Evolutionary conservation across 148 eudicot species (phyloP).

Genomic region (Cornus florida): DNA sequence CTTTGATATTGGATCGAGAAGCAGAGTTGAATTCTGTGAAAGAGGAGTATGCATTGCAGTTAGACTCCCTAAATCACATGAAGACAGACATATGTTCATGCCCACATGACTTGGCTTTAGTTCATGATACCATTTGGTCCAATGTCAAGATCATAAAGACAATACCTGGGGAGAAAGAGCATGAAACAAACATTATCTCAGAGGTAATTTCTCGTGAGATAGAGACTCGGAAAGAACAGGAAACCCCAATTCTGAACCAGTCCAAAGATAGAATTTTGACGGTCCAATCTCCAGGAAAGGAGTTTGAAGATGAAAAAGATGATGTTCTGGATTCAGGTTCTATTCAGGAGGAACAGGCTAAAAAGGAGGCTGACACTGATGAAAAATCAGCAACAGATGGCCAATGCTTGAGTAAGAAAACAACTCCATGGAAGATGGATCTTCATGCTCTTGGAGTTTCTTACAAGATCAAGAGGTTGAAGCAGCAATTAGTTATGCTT

Average conservation of each 20-base stretch:
- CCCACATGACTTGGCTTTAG: conserved; percentile 23
- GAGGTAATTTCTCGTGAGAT: conserved; percentile 19
- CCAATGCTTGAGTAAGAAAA: conserved; percentile 28
- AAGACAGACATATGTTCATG: conserved; percentile 30
- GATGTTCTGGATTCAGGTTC: conserved; percentile 23
- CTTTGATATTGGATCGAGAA: conserved; percentile 55
- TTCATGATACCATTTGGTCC: conserved; percentile 55
- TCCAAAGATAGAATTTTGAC: conserved; percentile 43
- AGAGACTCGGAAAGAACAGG: conserved; percentile 26
- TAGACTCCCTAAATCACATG: conserved; percentile 29
- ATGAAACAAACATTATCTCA: conserved; percentile 27
- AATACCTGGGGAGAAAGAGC: conserved; percentile 43
- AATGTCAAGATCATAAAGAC: conserved; percentile 56
- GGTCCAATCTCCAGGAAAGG: conserved; percentile 42
- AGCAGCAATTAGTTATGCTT: conserved; percentile 79
- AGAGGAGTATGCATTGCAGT: conserved; percentile 41
- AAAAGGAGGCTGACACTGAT: conserved; percentile 22
- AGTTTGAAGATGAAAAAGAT: conserved; percentile 45
- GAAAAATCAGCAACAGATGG: conserved; percentile 29
- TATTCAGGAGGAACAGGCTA: conserved; percentile 20
- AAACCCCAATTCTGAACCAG: conserved; percentile 17
- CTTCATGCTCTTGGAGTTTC: conserved; percentile 83
- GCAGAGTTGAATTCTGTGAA: conserved; percentile 58
- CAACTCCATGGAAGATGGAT: conserved; percentile 63
- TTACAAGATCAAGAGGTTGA: conserved; percentile 88